A percentile compares a stretch with the other conserved stretches of the same genome.
phyloP scores from a whole-genome alignment of 2,329 filamentous ascomycete species.

The Aspergillus calidoustus region DNA sequence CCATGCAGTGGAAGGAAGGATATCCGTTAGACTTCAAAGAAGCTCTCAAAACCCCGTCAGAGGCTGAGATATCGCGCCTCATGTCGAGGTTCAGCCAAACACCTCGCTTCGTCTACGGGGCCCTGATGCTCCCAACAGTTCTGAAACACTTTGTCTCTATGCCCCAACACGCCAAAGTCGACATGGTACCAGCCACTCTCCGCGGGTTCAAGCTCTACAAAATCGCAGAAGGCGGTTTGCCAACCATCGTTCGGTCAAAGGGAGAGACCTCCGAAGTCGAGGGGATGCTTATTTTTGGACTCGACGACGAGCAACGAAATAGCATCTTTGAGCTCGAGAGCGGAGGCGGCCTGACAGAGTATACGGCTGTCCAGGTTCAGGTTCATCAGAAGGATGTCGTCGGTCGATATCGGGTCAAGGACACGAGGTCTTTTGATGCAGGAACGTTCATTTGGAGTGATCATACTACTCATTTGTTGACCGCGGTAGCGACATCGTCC shows the following conservation, averaged over 20 bases:
- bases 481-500: conserved; percentile 10
- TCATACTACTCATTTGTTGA: conserved; percentile 16
- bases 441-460: conserved; percentile 32
- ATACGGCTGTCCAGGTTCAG: conserved; percentile 28
- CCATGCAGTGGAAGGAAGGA: conserved; percentile 28
- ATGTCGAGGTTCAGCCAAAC: conserved; percentile 23
- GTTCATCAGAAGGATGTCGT: conserved; percentile 26
- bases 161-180: conserved; percentile 24
- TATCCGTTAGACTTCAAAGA: conserved; percentile 33
- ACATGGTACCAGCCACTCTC: conserved; percentile 36
- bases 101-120: conserved; percentile 35
- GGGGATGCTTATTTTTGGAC: conserved; percentile 34
- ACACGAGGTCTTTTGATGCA: conserved; percentile 28
- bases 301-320: conserved; percentile 30
- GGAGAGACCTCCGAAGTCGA: conserved; percentile 27
- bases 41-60: conserved; percentile 29
- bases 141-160: conserved; percentile 33
- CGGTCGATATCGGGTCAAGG: conserved; percentile 11
- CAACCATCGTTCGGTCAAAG: conserved; percentile 29
- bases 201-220: conserved; percentile 31
- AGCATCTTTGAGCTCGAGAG: conserved; percentile 31
- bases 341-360: conserved; percentile 18
- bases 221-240: conserved; percentile 23
- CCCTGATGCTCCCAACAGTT: conserved; percentile 37
- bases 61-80: conserved; percentile 25